phyloP scores from a whole-genome alignment of 2,329 filamentous ascomycete species.

The Microascus cirrosus region DNA sequence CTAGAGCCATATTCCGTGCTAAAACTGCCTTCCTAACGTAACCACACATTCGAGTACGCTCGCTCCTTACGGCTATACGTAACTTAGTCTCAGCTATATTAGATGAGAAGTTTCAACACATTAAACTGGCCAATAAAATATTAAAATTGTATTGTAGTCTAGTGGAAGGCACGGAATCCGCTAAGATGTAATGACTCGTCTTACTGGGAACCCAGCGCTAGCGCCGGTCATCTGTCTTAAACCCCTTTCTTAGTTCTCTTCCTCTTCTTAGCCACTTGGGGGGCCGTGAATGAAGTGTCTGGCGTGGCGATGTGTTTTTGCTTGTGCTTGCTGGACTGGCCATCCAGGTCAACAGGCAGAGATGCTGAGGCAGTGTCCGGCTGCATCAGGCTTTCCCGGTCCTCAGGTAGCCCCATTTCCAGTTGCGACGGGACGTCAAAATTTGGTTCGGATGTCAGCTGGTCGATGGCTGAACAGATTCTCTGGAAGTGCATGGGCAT shows the following conservation, averaged over 20 bases:
- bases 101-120: too few species aligned
- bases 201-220: neutral
- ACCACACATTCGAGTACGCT: too few species aligned
- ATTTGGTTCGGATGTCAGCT: constrained; percentile 10
- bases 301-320: neutral
- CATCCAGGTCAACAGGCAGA: neutral
- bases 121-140: too few species aligned
- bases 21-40: too few species aligned
- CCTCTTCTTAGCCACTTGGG: neutral
- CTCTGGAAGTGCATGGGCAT: constrained; percentile 21
- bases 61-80: too few species aligned
- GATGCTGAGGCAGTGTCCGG: neutral
- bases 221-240: neutral
- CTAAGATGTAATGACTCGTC: too few species aligned
- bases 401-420: neutral
- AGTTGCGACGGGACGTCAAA: neutral
- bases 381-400: neutral
- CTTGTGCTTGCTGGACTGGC: neutral
- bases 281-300: neutral
- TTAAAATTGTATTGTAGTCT: too few species aligned
- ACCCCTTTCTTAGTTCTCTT: neutral
- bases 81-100: too few species aligned
- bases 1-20: too few species aligned
- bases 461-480: constrained; percentile 23
- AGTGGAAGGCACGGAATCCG: neutral